Base-by-base conservation (phyloP, 1,284 basidiomycete genomes). In the Rhodotorula mucilaginosa region DNA sequence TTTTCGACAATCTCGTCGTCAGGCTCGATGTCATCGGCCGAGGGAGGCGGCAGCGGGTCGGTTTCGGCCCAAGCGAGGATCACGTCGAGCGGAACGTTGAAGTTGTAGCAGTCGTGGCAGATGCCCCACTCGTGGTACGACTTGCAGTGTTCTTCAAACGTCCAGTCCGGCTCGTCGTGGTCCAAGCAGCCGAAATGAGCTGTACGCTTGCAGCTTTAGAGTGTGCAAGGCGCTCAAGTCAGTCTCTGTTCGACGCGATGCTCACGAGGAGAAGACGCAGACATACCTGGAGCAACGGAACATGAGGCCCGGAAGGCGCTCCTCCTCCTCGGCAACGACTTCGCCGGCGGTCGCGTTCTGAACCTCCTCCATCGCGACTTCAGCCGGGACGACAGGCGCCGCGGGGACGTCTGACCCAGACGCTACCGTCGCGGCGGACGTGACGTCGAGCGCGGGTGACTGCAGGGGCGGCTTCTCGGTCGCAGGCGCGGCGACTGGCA, bases 31-130 rank as follows among this genome's bases (percentile, higher is more conserved):
- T 68, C 67, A 8, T 60, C 68, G 31, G 60, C 62, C 4, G 59
- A 47, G 39, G 46, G 64, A 6, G 13, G 21, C 4, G 67, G 57
- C 46, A 69, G 44, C 31, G 60, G 21, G 61, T 71, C 73, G 47
- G 67, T 60, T 44, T 69, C 60, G 3, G 61, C 46, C 94, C 94
- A 97, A 0, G 93, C 94, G 57, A 97, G 84, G 74, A 97, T 91
- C 80, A 89, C 89, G 80, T 97, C 92, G n/a, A 93, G 82, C 2
- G 82, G 79, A 79, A 88, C 88, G 18, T 83, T 83, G 80, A 86
- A 94, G 13, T 63, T 52, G 54, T 63, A 81, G 79, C 93, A 97
- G 76, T 93, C 88, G 16, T 85, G 84, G 78, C 93, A 96, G 44
- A 86, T 82, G 90, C 91, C 95, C n/a, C 83, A 83, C 18, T 85